Evolutionary conservation across 257 asterid genomes (phyloP).

Genomic region (Solanum ahanhuiri): DNA sequence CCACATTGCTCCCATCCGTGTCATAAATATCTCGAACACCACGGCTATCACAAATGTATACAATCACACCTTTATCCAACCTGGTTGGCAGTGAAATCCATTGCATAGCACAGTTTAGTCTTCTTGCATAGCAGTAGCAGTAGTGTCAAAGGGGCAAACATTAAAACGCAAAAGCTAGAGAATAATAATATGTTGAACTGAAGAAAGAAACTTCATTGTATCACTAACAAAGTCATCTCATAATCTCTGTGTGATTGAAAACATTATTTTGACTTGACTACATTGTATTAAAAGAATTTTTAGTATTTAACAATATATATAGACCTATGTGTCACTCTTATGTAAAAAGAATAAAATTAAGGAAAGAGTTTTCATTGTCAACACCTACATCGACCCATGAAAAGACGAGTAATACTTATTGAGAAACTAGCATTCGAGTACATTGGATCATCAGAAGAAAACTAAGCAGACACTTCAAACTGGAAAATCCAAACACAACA

Average conservation of each 20-base stretch:
- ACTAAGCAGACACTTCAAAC: neutral
- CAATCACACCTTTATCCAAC: slow-evolving; percentile 97
- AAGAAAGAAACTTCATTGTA: neutral
- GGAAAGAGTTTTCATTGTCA: neutral
- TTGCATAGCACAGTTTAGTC: neutral
- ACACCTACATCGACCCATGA: neutral
- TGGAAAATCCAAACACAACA: neutral
- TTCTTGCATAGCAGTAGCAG: neutral
- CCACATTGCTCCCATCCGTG: slow-evolving; percentile 81
- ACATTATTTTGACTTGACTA: neutral
- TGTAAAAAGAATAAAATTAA: neutral
- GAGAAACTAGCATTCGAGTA: neutral
- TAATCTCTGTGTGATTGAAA: neutral
- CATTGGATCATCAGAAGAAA: neutral
- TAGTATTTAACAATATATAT: neutral
- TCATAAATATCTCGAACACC: slow-evolving; percentile 97
- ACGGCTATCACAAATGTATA: slow-evolving; percentile 85
- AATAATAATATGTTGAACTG: neutral
- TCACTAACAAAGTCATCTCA: neutral
- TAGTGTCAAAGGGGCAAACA: neutral
- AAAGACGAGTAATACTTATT: neutral
- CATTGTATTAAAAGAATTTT: neutral
- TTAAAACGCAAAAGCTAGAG: neutral
- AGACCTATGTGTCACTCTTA: neutral
- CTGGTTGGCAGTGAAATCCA: slow-evolving; percentile 25